Conservation (phyloP, 495 filamentous ascomycete genomes). For the Xylaria nigripes region DNA sequence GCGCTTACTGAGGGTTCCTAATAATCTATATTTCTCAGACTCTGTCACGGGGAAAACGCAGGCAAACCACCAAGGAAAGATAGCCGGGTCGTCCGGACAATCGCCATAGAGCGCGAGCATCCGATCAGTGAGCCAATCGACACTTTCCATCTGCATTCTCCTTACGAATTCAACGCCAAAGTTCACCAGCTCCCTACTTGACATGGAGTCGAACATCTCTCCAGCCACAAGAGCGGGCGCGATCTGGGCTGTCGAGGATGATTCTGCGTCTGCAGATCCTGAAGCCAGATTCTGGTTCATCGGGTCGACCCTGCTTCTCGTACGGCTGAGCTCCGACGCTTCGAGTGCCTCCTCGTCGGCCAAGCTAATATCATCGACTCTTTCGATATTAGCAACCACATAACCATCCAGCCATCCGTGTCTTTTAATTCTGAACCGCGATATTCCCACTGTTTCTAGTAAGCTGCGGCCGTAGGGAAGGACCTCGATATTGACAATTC, state of each 20-base stretch:
- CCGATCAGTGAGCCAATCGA: slow-evolving; percentile 63
- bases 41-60: slow-evolving; percentile 69
- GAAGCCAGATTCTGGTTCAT: neutral
- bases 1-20: slow-evolving; percentile 63
- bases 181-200: slow-evolving; percentile 61
- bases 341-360: slow-evolving; percentile 72
- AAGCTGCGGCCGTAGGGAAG: slow-evolving; percentile 74
- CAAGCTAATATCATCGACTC: slow-evolving; percentile 69
- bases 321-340: slow-evolving; percentile 45
- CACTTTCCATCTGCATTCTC: slow-evolving; percentile 55
- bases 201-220: slow-evolving; percentile 49
- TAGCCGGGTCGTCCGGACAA: slow-evolving; percentile 62
- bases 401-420: slow-evolving; percentile 67
- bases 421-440: slow-evolving; percentile 62
- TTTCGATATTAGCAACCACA: slow-evolving; percentile 61
- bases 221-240: slow-evolving; percentile 11
- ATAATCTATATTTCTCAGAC: slow-evolving; percentile 67
- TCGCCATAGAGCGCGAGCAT: slow-evolving; percentile 68
- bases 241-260: slow-evolving; percentile 1
- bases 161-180: slow-evolving; percentile 57
- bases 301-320: slow-evolving; percentile 14
- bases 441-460: slow-evolving; percentile 64
- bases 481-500: slow-evolving; percentile 62
- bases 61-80: slow-evolving; percentile 89
- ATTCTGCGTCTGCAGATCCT: neutral